A percentile compares a stretch with the other conserved stretches of the same genome.
Conservation (phyloP, 1,284 basidiomycete species). For the Ustilago curta region DNA sequence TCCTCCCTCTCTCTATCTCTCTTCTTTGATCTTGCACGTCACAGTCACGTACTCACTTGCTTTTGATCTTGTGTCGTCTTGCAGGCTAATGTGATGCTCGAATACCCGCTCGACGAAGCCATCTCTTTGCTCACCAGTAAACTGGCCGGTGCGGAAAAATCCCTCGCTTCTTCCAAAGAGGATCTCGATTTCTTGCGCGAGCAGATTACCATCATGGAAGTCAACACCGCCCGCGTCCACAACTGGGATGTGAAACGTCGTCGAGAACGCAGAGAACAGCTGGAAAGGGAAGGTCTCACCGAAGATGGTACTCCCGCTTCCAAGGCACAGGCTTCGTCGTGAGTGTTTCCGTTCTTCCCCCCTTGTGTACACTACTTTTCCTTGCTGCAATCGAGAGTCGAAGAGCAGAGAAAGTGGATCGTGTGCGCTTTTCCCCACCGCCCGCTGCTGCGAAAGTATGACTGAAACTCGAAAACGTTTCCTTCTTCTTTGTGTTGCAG, state of each 20-base stretch:
- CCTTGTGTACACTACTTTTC: conserved; percentile 9
- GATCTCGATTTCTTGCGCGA: conserved; percentile 94
- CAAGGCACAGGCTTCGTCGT: conserved; percentile 36
- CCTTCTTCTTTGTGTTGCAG: conserved; percentile 5
- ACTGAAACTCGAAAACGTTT: conserved; percentile 16
- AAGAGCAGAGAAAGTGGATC: not conserved
- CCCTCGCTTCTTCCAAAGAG: conserved; percentile 79
- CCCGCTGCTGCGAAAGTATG: conserved; percentile 9
- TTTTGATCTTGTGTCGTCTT: not conserved
- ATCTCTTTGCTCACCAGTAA: conserved; percentile 82
- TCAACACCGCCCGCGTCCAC: conserved; percentile 95
- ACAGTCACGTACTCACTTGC: not conserved
- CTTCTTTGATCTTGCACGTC: not conserved
- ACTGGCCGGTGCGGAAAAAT: conserved; percentile 79
- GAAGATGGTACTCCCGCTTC: conserved; percentile 9
- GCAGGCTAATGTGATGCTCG: conserved; percentile 85
- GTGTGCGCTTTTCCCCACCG: not conserved
- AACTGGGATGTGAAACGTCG: conserved; percentile 93
- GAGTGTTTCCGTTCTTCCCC: conserved; percentile 24
- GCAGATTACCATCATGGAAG: conserved; percentile 97
- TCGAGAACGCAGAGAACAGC: conserved; percentile 72
- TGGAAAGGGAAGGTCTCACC: conserved; percentile 33
- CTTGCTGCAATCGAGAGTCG: not conserved
- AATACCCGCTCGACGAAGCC: conserved; percentile 88
- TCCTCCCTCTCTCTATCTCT: not conserved